Conservation (phyloP, 2,329 filamentous ascomycete genomes). For the Phialophora tarda region DNA sequence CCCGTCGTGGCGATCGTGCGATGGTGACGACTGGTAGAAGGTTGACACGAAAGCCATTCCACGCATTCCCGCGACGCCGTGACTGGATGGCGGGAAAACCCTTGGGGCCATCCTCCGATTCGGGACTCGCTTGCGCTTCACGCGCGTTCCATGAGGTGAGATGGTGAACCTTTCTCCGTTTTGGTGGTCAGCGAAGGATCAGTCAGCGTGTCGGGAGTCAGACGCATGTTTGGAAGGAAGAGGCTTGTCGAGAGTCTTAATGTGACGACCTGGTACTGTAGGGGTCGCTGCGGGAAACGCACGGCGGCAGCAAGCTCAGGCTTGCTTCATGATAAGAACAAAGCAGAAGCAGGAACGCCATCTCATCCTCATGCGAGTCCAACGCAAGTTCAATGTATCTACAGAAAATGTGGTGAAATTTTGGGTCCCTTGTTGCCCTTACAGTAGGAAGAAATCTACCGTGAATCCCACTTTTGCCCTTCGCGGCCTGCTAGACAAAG, state of each 20-base stretch:
- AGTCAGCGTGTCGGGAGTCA: constrained; percentile 4
- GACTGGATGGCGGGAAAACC: not conserved
- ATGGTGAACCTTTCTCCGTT: not conserved
- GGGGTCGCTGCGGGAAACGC: not conserved
- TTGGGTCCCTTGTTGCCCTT: not conserved
- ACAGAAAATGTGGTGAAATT: not conserved
- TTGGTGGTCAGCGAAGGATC: not conserved
- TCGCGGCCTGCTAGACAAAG: not conserved
- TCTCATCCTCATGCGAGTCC: not conserved
- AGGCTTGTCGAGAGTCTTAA: constrained; percentile 1
- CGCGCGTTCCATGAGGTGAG: constrained; percentile 5
- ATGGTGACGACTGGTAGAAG: not conserved
- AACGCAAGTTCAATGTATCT: not conserved
- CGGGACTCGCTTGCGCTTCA: not conserved
- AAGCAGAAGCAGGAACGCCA: not conserved
- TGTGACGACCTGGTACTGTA: not conserved
- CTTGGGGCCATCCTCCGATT: not conserved
- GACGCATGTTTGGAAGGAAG: constrained; percentile 2
- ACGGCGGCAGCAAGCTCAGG: not conserved
- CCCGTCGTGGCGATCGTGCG: not conserved
- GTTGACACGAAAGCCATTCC: not conserved
- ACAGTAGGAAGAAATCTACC: constrained; percentile 16
- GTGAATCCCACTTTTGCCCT: constrained; percentile 17
- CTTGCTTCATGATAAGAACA: not conserved
- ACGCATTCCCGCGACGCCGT: not conserved